Evolutionary conservation across 1,284 basidiomycete genomes (phyloP).

Genomic region (Singerocomus rubriflavus): DNA sequence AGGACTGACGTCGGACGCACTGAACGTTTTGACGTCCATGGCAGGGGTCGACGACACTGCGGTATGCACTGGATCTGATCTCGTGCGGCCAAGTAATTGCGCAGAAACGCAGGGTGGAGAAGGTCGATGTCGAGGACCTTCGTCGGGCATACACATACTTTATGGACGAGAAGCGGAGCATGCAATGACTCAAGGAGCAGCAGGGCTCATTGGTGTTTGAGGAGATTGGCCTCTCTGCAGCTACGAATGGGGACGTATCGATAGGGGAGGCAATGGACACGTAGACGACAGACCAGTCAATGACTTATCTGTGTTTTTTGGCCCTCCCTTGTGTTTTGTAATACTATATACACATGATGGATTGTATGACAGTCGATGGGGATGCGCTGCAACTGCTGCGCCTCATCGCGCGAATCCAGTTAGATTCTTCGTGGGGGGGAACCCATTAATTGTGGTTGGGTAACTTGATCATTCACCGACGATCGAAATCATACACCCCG

Average conservation of each 20-base stretch:
- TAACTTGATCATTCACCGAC: no score
- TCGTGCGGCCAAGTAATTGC: conserved; percentile 86
- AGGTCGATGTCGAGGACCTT: conserved; percentile 83
- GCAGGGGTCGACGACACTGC: conserved; percentile 81
- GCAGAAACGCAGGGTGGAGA: conserved; percentile 71
- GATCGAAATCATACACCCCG: no score
- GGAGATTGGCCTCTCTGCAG: conserved; percentile 39
- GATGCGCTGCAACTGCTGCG: background rate
- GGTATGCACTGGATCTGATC: conserved; percentile 91
- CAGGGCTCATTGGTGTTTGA: conserved; percentile 73
- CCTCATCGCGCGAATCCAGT: no score
- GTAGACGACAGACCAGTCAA: conserved; percentile 3
- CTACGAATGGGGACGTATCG: conserved; percentile 26
- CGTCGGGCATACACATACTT: conserved; percentile 86
- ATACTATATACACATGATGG: background rate
- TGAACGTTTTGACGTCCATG: conserved; percentile 81
- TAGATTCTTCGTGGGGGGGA: no score
- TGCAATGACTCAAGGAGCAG: conserved; percentile 90
- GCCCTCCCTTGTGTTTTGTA: no score
- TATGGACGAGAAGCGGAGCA: conserved; percentile 93
- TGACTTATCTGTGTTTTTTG: background rate
- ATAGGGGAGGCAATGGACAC: conserved; percentile 32
- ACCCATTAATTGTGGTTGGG: no score
- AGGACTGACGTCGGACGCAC: conserved; percentile 82
- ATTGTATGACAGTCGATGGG: background rate